Base-by-base conservation (phyloP, 768 basidiomycete species). In the Rhodosporidiobolus odoratus region DNA sequence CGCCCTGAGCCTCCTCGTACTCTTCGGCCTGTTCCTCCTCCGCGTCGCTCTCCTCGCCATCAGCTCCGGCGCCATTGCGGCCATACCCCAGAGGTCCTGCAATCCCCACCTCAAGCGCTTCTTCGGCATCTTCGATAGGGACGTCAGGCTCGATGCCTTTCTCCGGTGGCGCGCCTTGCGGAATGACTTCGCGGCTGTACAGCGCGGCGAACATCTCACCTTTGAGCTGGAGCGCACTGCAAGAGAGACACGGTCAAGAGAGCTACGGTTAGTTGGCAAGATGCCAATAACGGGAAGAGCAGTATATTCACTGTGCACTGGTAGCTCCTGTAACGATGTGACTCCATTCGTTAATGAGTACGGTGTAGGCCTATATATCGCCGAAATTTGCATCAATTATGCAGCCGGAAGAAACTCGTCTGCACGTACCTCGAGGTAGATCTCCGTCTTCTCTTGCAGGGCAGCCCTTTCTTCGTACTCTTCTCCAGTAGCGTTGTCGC, bases 401-500 rank as follows among this genome's bases (percentile, higher is more conserved):
- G n/a, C n/a, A n/a, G n/a, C 1, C 19, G 7, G 38, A 3, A 12
- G n/a, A 27, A 52, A 27, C 30, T n/a, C 48, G 1, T 9, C 27
- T 15, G 4, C 3, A 40, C 48, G 48, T 12, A 40, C 63, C 58
- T 77, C 75, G 60, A 75, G 52, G 57, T 72, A 71, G 35, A 72
- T 57, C 40, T 68, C 65, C 5, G 71, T 48, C 60, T 65, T 65
- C 58, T 77, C 72, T 61, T 77, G 77, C 23, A 66, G 40, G 19
- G 59, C 70, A 0, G 75, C 75, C 17, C 74, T 41, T 19, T 74
- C 65, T 48, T 74, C 72, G 63, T 76, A 77, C 61, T 75, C 75
- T 13, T 74, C 73, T 21, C 72, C 76, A 0, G 75, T 69, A 13
- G 73, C 75, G 19, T 75, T 53, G 8, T 75, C 69, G 21, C 69